These are phyloP conservation scores for Candida sp. DNA, from an alignment of 1,139 yeast species.

Conservation along the genomic window DNA sequence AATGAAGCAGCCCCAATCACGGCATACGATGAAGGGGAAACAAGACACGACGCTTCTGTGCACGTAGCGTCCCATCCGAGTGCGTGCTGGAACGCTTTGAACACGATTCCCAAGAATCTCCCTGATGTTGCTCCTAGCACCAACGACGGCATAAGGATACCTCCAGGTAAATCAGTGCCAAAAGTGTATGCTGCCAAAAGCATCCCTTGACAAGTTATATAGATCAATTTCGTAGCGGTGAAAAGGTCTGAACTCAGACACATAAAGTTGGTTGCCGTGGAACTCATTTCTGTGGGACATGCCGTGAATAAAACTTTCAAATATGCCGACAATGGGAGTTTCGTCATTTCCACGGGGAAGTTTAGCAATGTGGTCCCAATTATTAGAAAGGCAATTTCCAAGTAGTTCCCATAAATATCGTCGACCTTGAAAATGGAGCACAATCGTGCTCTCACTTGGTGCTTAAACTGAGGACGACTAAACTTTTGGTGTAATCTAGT, in stretches of 20 bases:
- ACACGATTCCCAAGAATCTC: conserved; percentile 59
- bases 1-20: conserved; percentile 61
- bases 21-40: conserved; percentile 59
- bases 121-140: conserved; percentile 72
- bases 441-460: conserved; percentile 14
- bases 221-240: conserved; percentile 34
- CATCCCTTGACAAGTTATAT: conserved; percentile 52
- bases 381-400: conserved; percentile 51
- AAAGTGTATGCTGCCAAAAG: conserved; percentile 59
- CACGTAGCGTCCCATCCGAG: conserved; percentile 44
- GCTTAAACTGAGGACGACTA: conserved; percentile 16
- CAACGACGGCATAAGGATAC: conserved; percentile 69
- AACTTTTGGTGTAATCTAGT: conserved; percentile 43
- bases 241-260: conserved; percentile 27
- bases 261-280: conserved; percentile 28
- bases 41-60: conserved; percentile 48
- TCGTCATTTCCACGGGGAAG: conserved; percentile 54
- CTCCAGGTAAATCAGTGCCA: conserved; percentile 71
- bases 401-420: conserved; percentile 18
- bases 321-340: conserved; percentile 54
- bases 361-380: conserved; percentile 50
- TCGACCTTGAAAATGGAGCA: conserved; percentile 12
- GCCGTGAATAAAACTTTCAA: conserved; percentile 62
- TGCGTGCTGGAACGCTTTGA: conserved; percentile 48
- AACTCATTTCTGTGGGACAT: conserved; percentile 37